These are phyloP conservation scores for Aspergillus fructus DNA, from an alignment of 2,329 filamentous ascomycete genomes.

Conservation along the genomic window DNA sequence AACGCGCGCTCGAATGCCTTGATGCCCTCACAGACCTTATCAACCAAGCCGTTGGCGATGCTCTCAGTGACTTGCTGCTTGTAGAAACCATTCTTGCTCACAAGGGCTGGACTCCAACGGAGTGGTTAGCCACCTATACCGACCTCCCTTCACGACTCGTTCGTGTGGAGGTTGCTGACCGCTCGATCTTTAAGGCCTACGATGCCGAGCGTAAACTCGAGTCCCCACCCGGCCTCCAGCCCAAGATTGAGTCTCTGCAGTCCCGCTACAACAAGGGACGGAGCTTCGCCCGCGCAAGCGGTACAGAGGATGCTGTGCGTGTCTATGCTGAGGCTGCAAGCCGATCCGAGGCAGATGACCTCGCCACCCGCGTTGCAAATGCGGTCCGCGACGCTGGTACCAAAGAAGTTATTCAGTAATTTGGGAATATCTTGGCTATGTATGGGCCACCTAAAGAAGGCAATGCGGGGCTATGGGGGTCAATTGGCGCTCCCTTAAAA, in stretches of 20 bases:
- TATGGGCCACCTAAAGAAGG: not conserved
- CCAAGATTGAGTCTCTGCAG: conserved; percentile 81
- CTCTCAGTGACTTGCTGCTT: conserved; percentile 90
- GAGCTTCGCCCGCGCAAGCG: conserved; percentile 87
- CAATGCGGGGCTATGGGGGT: not conserved
- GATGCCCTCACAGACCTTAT: conserved; percentile 83
- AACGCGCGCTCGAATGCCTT: conserved; percentile 82
- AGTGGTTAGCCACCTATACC: conserved; percentile 90
- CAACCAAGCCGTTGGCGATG: conserved; percentile 97
- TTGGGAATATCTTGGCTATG: not conserved
- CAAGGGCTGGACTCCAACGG: conserved; percentile 84
- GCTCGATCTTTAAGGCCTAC: conserved; percentile 84
- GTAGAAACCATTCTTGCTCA: conserved; percentile 95
- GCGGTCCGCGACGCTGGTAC: conserved; percentile 63
- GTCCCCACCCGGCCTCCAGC: conserved; percentile 75
- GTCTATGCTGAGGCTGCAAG: conserved; percentile 95
- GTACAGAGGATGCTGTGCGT: conserved; percentile 92
- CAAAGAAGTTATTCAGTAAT: conserved; percentile 22
- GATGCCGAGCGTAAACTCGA: conserved; percentile 88
- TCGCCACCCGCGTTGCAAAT: conserved; percentile 77
- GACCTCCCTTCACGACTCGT: conserved; percentile 96
- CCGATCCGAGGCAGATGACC: conserved; percentile 83
- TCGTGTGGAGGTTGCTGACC: conserved; percentile 83
- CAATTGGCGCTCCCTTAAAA: not conserved
- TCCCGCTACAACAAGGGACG: conserved; percentile 88